Evolutionary conservation across 805 yeast species (phyloP), one percentile per base, ranked within the genome.

Genomic region (Suhomyces xylopsoci): DNA sequence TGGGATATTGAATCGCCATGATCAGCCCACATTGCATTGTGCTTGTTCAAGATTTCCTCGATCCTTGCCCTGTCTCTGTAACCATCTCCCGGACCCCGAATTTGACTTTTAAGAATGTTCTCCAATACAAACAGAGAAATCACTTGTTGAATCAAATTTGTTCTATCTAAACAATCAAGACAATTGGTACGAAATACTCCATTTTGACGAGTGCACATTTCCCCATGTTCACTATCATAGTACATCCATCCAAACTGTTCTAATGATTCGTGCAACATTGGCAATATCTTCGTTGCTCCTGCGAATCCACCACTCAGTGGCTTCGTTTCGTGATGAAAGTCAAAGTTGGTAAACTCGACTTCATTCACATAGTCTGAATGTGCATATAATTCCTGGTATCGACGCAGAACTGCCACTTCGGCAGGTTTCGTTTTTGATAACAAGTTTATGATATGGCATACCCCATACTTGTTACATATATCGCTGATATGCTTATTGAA

Each of bases 161-260:
- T 94, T 65, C 99, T 78, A 66, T 94, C 99, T 49, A 94, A 76
- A 70, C 99, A 94, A 52, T 90, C 99, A 57, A 94, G 78, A 71
- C 99, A 94, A 66, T 94, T 94, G 7, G 96, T 88, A 59, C 99
- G 77, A 67, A 96, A 93, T 8, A 91, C 84, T 49, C 99, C 99
- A 51, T 83, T 81, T 67, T 94, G 99, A 62, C 89, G 87, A 17
- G 88, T 81, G 1, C 87, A 71, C 1, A 79, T 76, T 61, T 82
- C 82, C 2, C 75, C 73, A 3, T 73, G 75, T 9, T 70, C 69
- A 1, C 82, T 74, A 65, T 92, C 96, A 63, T 81, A 87, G 45
- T 87, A 79, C 65, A 83, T 93, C 76, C 88, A 94, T 1, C 96
- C 97, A 69, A 90, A 90, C 53, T 83, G 84, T 52, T 83, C 81